Evolutionary conservation across 768 basidiomycete genomes (phyloP).

Genomic region (Lactarius tabidus): DNA sequence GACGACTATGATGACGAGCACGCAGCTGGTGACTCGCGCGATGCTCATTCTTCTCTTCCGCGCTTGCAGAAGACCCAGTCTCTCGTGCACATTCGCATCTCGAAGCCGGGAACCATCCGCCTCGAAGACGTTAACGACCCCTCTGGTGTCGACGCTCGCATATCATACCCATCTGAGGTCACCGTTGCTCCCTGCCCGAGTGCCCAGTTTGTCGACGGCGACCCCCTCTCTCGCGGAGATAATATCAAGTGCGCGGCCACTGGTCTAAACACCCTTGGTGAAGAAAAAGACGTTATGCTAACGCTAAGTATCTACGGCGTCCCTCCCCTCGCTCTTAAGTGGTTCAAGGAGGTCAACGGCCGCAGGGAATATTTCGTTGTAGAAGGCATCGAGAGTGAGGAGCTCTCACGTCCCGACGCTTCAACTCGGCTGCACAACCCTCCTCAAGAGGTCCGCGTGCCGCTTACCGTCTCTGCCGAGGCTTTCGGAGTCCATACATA

Average conservation of each 20-base stretch:
- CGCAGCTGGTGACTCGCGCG: slow-evolving; percentile 11
- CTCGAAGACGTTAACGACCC: slow-evolving; percentile 71
- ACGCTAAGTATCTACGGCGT: slow-evolving; percentile 67
- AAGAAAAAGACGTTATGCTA: slow-evolving; percentile 52
- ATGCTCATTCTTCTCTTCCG: slow-evolving; percentile 36
- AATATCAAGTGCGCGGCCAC: slow-evolving; percentile 54
- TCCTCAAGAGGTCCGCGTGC: slow-evolving; percentile 61
- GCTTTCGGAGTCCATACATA: slow-evolving; percentile 66
- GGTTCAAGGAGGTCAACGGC: slow-evolving; percentile 67
- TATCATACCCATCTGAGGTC: slow-evolving; percentile 60
- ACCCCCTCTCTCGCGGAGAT: slow-evolving; percentile 39
- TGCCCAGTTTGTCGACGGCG: slow-evolving; percentile 54
- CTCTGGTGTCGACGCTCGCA: slow-evolving; percentile 66
- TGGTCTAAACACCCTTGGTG: slow-evolving; percentile 43
- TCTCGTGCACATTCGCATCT: slow-evolving; percentile 65
- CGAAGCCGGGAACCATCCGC: slow-evolving; percentile 68
- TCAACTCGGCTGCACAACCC: slow-evolving; percentile 28
- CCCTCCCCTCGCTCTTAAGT: slow-evolving; percentile 71
- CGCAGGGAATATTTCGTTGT: slow-evolving; percentile 69
- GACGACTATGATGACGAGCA: slow-evolving; percentile 62
- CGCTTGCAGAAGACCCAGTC: slow-evolving; percentile 71
- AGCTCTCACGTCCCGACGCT: slow-evolving; percentile 33
- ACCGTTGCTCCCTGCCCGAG: slow-evolving; percentile 79
- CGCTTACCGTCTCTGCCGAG: slow-evolving; percentile 60
- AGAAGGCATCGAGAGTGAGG: slow-evolving; percentile 74